Base-by-base conservation (phyloP, 495 filamentous ascomycete genomes). In the Penicillium lagena region DNA sequence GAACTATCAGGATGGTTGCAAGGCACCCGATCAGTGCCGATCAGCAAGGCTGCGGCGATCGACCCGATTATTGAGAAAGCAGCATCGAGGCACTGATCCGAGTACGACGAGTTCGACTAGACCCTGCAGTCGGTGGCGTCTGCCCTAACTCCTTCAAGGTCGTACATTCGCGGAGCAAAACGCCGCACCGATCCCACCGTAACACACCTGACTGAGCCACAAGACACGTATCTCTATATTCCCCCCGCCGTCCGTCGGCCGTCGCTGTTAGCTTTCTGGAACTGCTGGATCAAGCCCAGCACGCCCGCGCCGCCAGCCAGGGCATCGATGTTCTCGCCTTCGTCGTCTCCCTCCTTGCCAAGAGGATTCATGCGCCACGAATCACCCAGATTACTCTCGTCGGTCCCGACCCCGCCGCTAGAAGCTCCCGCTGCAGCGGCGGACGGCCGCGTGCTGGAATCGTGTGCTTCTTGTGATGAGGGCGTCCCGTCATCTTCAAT, bases 271-370 rank as follows among this genome's bases (percentile, higher is more conserved):
- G 79, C 87, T 65, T 84, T 89, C 60, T 90, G 86, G 61, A 95
- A 95, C 59, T 97, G 86, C 57, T 90, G 87, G 37, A 98, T 77
- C 63, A 97, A 66, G 2, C 86, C 86, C 44, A 98, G 70, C 9
- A 98, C 93, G 7, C 70, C 70, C 1, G 77, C 75, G 7, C 68
- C 74, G 8, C 64, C 60, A 12, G 71, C 62, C 14, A 73, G 72
- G 9, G 64, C 73, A 12, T 77, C 73, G 6, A 70, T 58, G 30
- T 76, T 72, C 33, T 77, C 77, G 3, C 60, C 71, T 27, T 76
- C 63, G 29, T 72, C 67, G 22, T 62, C 68, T 45, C 53, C 58
- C 46, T 66, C 67, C 39, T 54, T 64, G 15, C 63, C 73, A n/a
- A 71, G 61, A 28, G 72, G 61, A 30, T 78, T 81, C 44, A 77